phyloP scores from a whole-genome alignment of 2,329 filamentous ascomycete species.

The Curvularia verruculosa region DNA sequence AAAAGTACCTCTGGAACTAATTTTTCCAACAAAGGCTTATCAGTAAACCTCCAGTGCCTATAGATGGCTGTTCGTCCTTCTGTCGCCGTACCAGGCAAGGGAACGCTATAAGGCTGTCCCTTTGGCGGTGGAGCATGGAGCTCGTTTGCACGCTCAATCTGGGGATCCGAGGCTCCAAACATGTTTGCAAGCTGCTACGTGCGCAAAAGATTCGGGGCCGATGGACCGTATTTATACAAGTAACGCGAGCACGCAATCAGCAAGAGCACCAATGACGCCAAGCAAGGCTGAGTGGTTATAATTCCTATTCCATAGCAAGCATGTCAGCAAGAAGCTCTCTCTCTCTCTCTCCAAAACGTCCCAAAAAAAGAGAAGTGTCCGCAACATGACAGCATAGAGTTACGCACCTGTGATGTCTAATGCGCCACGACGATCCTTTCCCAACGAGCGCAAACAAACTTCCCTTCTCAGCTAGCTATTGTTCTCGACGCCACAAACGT shows the following conservation, averaged over 20 bases:
- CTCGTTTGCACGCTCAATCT: constrained; percentile 51
- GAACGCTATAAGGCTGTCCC: constrained; percentile 77
- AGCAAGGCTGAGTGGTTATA: constrained; percentile 1
- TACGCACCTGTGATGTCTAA: constrained; percentile 5
- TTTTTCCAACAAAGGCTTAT: constrained; percentile 61
- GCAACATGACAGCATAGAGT: constrained; percentile 10
- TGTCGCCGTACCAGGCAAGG: constrained; percentile 74
- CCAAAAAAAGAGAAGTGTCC: background rate
- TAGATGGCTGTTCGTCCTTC: constrained; percentile 79
- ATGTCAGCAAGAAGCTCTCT: constrained; percentile 10
- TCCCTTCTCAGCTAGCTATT: background rate
- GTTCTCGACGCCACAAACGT: too few relatives aligned
- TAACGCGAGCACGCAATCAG: background rate
- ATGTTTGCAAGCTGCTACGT: constrained; percentile 23
- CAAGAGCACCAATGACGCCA: background rate
- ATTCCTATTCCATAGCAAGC: constrained; percentile 1
- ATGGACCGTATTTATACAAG: background rate
- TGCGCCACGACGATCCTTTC: constrained; percentile 15
- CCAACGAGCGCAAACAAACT: background rate
- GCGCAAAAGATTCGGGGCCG: background rate
- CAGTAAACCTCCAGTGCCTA: constrained; percentile 78
- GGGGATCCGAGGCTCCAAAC: constrained; percentile 39
- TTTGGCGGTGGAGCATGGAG: constrained; percentile 69
- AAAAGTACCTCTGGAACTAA: constrained; percentile 60
- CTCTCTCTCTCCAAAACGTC: too few relatives aligned